phyloP scores from a whole-genome alignment of 257 asterid species.

The Capsicum chinense region DNA sequence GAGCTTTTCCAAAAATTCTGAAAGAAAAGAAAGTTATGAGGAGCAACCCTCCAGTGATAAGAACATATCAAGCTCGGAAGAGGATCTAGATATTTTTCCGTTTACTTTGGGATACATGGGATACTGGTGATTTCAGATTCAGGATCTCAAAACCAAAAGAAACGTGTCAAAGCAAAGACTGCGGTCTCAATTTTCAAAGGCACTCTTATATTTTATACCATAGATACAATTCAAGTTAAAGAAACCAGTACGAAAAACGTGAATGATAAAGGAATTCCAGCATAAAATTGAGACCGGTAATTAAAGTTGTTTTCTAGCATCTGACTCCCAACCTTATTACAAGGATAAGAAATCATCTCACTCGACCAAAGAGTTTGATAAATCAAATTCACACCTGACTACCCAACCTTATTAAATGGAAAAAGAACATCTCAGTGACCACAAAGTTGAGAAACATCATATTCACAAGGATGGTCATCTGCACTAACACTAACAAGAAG shows the following conservation, averaged over 20 bases:
- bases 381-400: neutral
- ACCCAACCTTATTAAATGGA: neutral
- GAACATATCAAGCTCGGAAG: neutral
- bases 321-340: neutral
- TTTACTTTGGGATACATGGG: constrained; percentile 18
- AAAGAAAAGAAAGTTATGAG: constrained; percentile 4
- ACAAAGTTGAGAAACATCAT: constrained; percentile 21
- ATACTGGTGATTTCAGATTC: neutral
- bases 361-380: neutral
- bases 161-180: constrained; percentile 21
- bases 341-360: neutral
- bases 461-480: neutral
- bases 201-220: neutral
- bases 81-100: neutral
- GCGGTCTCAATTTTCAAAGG: neutral
- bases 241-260: neutral
- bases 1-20: neutral
- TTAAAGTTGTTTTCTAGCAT: neutral
- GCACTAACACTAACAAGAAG: neutral
- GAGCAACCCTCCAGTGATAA: constrained; percentile 3
- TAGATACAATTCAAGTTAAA: neutral
- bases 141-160: constrained; percentile 23
- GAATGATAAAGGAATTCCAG: constrained; percentile 13
- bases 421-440: constrained; percentile 6
- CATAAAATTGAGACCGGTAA: constrained; percentile 2